Conservation (phyloP, 2,329 filamentous ascomycete species). For the Acrocalymma vagum region DNA sequence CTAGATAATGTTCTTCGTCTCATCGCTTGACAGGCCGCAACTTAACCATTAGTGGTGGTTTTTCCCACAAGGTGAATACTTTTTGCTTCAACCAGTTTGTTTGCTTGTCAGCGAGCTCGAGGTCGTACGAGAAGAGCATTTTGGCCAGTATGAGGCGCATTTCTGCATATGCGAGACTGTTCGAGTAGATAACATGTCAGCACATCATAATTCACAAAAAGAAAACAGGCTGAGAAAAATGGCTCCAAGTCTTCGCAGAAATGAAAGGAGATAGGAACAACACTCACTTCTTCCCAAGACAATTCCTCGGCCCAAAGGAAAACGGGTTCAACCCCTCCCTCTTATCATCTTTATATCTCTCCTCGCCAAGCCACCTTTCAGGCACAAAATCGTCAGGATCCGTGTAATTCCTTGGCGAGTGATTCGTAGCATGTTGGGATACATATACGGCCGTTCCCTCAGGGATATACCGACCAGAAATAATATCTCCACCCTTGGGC, state of each 20-base stretch:
- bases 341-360: constrained; percentile 43
- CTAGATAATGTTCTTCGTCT: constrained; percentile 1
- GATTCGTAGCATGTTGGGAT: constrained; percentile 40
- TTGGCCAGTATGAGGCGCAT: constrained; percentile 37
- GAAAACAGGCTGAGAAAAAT: not conserved
- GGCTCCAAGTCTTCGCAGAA: not conserved
- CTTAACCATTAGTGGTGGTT: constrained; percentile 34
- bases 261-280: constrained; percentile 5
- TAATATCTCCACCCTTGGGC: constrained; percentile 27
- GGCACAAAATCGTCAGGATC: constrained; percentile 35
- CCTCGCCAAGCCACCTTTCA: constrained; percentile 49
- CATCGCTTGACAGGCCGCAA: constrained; percentile 29
- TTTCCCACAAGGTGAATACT: constrained; percentile 44
- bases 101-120: constrained; percentile 26
- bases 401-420: constrained; percentile 34
- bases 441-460: constrained; percentile 36
- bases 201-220: not conserved
- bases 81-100: constrained; percentile 51
- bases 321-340: constrained; percentile 37
- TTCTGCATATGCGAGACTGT: constrained; percentile 36
- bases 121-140: constrained; percentile 33
- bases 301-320: constrained; percentile 36
- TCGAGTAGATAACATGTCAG: constrained; percentile 1
- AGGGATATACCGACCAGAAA: constrained; percentile 37
- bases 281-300: constrained; percentile 45